Evolutionary conservation across 1,284 basidiomycete genomes (phyloP), one percentile per base, ranked within the genome.

Genomic region (Sporisorium exsertum): DNA sequence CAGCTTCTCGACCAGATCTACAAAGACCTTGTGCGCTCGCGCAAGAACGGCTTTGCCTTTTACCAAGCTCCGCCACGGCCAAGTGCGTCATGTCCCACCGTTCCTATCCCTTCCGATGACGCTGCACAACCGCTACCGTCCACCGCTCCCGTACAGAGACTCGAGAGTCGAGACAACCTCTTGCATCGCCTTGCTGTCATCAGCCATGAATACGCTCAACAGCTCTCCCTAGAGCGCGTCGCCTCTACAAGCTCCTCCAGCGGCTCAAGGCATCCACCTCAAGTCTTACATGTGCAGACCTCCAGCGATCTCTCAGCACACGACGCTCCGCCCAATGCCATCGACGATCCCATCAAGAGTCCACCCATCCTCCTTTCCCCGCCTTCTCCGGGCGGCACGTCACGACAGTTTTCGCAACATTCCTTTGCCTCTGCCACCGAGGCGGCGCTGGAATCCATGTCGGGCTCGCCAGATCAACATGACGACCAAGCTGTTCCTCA

Each of bases 1-100:
- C 59, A 63, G 1, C 66, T 82, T 7, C 70, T 85, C 22, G 76
- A 80, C 46, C 82, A 84, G 62, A 79, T 85, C 49, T 83, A 82
- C 65, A 78, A 79, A 49, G 81, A 83, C 32, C 68, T 85, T 18
- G 57, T 64, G 0, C 69, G 81, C 29, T 77, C 81, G 6, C 64
- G 79, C 16, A 78, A 79, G 61, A 81, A 83, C 27, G 75, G 72
- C n/a, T 82, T 83, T 42, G 72, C 76, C 18, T 83, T 83, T 58
- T 83, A 80, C 42, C 81, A 76, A 40, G 67, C 67, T 13, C 32
- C 62, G 7, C 68, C 79, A 12, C 33, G 51, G 10, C 54, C 78
- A 12, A 71, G 66, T 40, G 29, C 49, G 13, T 68, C 64, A 15
- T 81, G 79, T 55, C 79, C 79, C 12, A 32, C 78, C 49, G 67